Conservation (phyloP, 1,284 basidiomycete genomes). For the Entoloma clypeatum region DNA sequence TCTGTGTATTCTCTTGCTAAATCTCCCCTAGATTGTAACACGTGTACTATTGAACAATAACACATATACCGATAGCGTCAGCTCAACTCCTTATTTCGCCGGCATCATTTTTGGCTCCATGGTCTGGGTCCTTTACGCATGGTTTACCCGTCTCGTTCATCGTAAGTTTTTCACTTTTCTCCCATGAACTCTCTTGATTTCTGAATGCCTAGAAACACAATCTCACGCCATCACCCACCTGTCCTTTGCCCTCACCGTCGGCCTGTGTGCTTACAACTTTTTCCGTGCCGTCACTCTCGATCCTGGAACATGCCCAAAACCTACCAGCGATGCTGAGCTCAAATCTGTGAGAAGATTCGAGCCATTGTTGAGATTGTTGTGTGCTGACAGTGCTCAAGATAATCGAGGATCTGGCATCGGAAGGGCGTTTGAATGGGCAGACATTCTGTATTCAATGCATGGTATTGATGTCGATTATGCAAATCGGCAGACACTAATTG, state of each 20-base stretch:
- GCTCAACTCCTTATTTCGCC: conserved; percentile 85
- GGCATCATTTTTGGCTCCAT: conserved; percentile 87
- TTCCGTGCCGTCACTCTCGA: conserved; percentile 87
- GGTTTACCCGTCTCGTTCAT: conserved; percentile 72
- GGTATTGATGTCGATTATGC: conserved; percentile 34
- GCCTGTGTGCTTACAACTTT: conserved; percentile 84
- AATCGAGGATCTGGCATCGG: conserved; percentile 85
- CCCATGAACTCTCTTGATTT: conserved; percentile 5
- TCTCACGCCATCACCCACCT: conserved; percentile 76
- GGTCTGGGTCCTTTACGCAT: conserved; percentile 83
- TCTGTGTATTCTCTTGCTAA: conserved; percentile 14
- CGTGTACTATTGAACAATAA: conserved; percentile 77
- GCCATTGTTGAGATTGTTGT: conserved; percentile 4
- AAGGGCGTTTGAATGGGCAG: conserved; percentile 88
- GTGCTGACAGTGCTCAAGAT: conserved; percentile 42
- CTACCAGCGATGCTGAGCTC: conserved; percentile 75
- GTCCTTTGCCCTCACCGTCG: conserved; percentile 66
- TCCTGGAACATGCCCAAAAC: conserved; percentile 85
- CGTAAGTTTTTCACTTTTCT: conserved; percentile 40
- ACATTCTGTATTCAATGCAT: conserved; percentile 96
- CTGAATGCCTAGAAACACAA: conserved; percentile 52
- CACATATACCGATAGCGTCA: conserved; percentile 74
- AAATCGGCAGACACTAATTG: conserved; percentile 1
- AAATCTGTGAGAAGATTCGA: conserved; percentile 58
- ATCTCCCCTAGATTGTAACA: conserved; percentile 61